Evolutionary conservation across 1,139 yeast species (phyloP), one percentile per base, ranked within the genome.

Genomic region (Kurtzmaniella quercitrusa): DNA sequence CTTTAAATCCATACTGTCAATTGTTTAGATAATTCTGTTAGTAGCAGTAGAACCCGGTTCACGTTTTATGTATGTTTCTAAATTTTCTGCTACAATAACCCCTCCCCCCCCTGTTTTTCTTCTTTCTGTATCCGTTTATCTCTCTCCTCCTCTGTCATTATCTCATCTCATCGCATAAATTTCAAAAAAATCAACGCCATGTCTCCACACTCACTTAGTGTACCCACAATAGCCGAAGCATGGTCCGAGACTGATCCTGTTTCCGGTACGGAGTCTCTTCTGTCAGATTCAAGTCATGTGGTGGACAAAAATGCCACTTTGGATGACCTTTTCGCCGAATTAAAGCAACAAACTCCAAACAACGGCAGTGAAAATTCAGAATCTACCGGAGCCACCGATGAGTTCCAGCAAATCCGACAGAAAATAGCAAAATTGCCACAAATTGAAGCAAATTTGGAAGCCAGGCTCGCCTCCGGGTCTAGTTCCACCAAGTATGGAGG

Each of bases 361-460:
- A 16, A 6, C 6, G 12, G 19, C n/a, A n/a, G n/a, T n/a, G n/a
- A n/a, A n/a, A n/a, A n/a, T n/a, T n/a, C n/a, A 25, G 5, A n/a
- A 4, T 31, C 29, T 3, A 40, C 23, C 27, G 39, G 42, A 27
- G 45, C 48, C 11, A 54, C 52, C 9, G 62, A 58, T 27, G 65
- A 62, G 39, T 68, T 65, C 43, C 48, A 55, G 14, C 52, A 57
- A 39, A 60, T 72, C 41, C 65, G 66, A 41, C 50, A 55, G 29
- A 50, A 64, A 33, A 59, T 72, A 12, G 54, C 55, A 9, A 57
- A 52, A 3, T 58, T 73, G 31, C 78, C 78, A 10, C 66, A 68
- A 43, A 63, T 73, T 25, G 49, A 58, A n/a, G 58, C 66, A 18
- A 54, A 55, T 33, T 54, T 65, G 41, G 70, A 67, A 36, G 45